Conservation (phyloP, 1,139 yeast species). For the Blastobotrys apis region DNA sequence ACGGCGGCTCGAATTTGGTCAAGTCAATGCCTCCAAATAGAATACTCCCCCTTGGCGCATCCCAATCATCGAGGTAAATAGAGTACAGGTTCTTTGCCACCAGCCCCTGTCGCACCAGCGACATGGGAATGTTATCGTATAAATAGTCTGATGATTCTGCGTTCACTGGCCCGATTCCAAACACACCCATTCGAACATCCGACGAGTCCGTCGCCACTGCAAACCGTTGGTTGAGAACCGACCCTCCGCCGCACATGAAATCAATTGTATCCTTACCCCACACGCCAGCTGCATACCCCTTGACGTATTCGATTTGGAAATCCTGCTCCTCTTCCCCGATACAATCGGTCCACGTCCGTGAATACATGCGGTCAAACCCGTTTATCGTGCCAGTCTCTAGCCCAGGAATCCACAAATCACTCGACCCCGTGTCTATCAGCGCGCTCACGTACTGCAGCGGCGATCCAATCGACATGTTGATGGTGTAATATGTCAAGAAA, state of each 20-base stretch:
- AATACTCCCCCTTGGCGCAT: slow-evolving; percentile 43
- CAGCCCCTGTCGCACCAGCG: slow-evolving; percentile 49
- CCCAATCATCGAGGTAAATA: slow-evolving; percentile 43
- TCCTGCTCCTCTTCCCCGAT: slow-evolving; percentile 12
- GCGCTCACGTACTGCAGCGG: slow-evolving; percentile 27
- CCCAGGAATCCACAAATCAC: slow-evolving; percentile 59
- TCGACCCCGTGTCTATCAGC: slow-evolving; percentile 61
- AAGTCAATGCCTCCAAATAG: slow-evolving; percentile 60
- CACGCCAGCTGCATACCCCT: slow-evolving; percentile 28
- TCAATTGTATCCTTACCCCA: slow-evolving; percentile 27
- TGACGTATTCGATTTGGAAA: slow-evolving; percentile 26
- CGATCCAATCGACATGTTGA: slow-evolving; percentile 28
- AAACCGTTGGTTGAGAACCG: slow-evolving; percentile 21
- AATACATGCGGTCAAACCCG: slow-evolving; percentile 21
- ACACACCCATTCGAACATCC: slow-evolving; percentile 28
- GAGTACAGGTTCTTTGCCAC: slow-evolving; percentile 54
- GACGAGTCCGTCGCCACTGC: slow-evolving; percentile 27
- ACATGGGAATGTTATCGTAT: slow-evolving; percentile 57
- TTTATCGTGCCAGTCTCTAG: slow-evolving; percentile 17
- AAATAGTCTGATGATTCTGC: slow-evolving; percentile 23
- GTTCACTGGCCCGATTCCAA: slow-evolving; percentile 27
- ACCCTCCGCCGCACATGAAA: slow-evolving; percentile 17
- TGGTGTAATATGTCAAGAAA: slow-evolving; percentile 31
- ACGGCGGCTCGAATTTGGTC: slow-evolving; percentile 46
- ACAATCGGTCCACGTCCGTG: slow-evolving; percentile 23